phyloP scores from a whole-genome alignment of 1,284 basidiomycete genomes.

The Austroboletus niveus region DNA sequence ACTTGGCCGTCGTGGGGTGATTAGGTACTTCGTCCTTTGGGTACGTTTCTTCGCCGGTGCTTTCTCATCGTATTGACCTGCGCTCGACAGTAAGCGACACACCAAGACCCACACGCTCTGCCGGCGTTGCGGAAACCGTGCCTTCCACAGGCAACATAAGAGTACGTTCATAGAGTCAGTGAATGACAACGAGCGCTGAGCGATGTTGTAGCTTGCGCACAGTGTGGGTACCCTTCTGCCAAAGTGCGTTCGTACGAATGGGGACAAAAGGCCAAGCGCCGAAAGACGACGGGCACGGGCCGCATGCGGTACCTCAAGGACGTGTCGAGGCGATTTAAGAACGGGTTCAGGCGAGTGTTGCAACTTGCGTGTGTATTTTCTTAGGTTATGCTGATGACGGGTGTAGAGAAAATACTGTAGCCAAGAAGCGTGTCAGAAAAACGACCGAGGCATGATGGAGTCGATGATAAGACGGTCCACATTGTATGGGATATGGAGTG shows the following conservation, averaged over 20 bases:
- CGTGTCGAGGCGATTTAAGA: constrained; percentile 95
- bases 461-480: no score
- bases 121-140: constrained; percentile 89
- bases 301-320: constrained; percentile 94
- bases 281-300: constrained; percentile 98
- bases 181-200: no score
- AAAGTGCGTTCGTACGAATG: constrained; percentile 97
- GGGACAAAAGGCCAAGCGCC: constrained; percentile 98
- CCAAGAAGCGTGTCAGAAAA: constrained; percentile 56
- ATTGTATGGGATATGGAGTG: constrained; percentile 2
- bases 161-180: constrained; percentile 49
- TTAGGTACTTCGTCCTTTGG: constrained; percentile 89
- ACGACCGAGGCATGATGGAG: constrained; percentile 45
- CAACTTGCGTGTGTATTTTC: constrained; percentile 1
- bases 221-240: constrained; percentile 95
- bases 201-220: constrained; percentile 71
- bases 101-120: constrained; percentile 98
- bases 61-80: background rate
- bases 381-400: no score
- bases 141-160: constrained; percentile 98
- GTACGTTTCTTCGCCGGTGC: constrained; percentile 45
- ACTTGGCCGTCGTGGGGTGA: constrained; percentile 2
- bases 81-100: constrained; percentile 83
- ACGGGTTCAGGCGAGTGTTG: constrained; percentile 78
- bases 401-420: constrained; percentile 76